These are phyloP conservation scores for Umbelopsis vinacea DNA, from an alignment of 192 early-diverging fungal genomes.

Conservation along the genomic window DNA sequence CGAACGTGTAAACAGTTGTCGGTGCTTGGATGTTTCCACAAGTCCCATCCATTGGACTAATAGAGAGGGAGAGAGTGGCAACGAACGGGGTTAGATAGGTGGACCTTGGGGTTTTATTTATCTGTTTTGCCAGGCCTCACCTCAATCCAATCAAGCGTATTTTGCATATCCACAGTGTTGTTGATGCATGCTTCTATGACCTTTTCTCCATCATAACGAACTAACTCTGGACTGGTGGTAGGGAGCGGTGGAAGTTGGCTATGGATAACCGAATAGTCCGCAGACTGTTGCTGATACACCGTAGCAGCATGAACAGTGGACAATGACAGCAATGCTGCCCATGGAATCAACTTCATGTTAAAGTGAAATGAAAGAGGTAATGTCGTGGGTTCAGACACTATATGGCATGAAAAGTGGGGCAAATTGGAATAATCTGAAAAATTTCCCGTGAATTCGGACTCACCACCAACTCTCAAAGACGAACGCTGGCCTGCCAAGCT, in stretches of 20 bases:
- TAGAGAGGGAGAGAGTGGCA: neutral
- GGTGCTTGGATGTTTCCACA: slow-evolving; percentile 7
- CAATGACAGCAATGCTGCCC: neutral
- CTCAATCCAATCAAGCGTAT: neutral
- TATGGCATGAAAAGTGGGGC: no score
- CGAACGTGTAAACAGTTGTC: slow-evolving; percentile 12
- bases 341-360: neutral
- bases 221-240: neutral
- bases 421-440: no score
- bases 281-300: neutral
- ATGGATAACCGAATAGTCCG: neutral
- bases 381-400: no score
- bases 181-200: neutral
- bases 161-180: neutral
- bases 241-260: neutral
- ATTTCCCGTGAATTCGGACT: no score
- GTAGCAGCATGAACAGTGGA: neutral
- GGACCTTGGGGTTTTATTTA: no score
- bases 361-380: neutral
- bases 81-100: neutral
- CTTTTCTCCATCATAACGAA: neutral
- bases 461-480: no score
- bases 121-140: no score
- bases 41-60: slow-evolving; percentile 5
- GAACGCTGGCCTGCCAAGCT: no score